Evolutionary conservation across 805 yeast species (phyloP), one percentile per base, ranked within the genome.

Genomic region (Yarrowia sp.): DNA sequence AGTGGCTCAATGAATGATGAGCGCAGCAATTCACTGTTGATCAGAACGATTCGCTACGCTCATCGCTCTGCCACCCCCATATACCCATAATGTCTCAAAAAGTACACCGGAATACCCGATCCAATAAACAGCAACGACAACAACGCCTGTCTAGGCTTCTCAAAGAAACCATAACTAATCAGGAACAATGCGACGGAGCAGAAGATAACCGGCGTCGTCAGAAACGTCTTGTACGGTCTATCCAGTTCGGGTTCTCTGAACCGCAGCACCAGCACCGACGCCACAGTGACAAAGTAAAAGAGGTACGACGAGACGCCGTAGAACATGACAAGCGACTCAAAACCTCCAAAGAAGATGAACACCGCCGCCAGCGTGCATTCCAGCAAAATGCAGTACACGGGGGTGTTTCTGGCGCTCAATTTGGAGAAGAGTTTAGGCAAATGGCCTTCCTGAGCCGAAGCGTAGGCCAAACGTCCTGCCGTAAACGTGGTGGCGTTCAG

Each of bases 401-500:
- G 82, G 5, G 80, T 77, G 22, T 74, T 73, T 19, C 75, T 68
- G 40, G 61, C 52, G 65, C 72, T 72, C 40, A 73, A 52, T 43
- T 67, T 59, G n/a, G 74, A 73, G 56, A 80, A 75, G 8, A 71
- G 16, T 3, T 61, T 32, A 1, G 83, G 83, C 8, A 80, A 41
- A 49, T 73, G 73, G 5, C 76, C 74, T 40, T 78, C 78, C 35
- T 74, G 73, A 2, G 81, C 82, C 0, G 80, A 75, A 2, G 80
- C 72, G 56, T 80, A 78, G 2, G 78, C 74, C 15, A 81, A 72
- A 14, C 81, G 73, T 0, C 79, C 76, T 0, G 80, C 74, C 15
- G 81, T 74, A 69, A 79, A 77, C 12, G 75, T 71, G 4, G 79
- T 74, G 1, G 83, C 83, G 70, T 81, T 81, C 16, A 81, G 71